Evolutionary conservation across 345 rosid genomes (phyloP).

Genomic region (Gossypium longicalyx): DNA sequence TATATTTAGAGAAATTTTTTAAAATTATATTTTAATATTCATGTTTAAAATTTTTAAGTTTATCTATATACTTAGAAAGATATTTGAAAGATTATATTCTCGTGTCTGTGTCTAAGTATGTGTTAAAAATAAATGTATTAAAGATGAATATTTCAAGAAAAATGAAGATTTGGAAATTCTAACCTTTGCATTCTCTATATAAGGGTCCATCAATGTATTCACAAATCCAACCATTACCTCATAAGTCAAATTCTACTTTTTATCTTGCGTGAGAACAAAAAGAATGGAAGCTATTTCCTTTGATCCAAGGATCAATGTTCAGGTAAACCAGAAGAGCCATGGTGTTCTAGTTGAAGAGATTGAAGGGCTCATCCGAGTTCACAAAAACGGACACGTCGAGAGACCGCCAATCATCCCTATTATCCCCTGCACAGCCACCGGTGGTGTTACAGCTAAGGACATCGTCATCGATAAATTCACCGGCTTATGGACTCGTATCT

Average conservation of each 20-base stretch:
- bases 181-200: neutral
- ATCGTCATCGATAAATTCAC: conserved; percentile 37
- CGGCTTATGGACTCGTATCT: conserved; percentile 48
- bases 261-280: neutral
- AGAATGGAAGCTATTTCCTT: conserved; percentile 45
- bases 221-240: conserved; percentile 2
- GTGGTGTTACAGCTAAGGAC: conserved; percentile 40
- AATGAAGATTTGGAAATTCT: neutral
- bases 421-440: conserved; percentile 33
- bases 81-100: too few relatives aligned
- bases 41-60: too few relatives aligned
- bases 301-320: conserved; percentile 28
- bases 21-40: too few relatives aligned
- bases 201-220: neutral
- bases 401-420: conserved; percentile 53
- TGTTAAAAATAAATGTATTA: too few relatives aligned
- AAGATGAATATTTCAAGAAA: neutral
- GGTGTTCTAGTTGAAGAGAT: conserved; percentile 53
- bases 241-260: neutral
- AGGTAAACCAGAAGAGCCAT: conserved; percentile 33
- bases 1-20: too few relatives aligned
- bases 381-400: conserved; percentile 57
- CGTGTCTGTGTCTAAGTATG: too few relatives aligned
- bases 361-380: conserved; percentile 61
- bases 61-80: too few relatives aligned